Conservation (phyloP, 2,329 filamentous ascomycete species). For the Mycosphaerelloides madeirae region DNA sequence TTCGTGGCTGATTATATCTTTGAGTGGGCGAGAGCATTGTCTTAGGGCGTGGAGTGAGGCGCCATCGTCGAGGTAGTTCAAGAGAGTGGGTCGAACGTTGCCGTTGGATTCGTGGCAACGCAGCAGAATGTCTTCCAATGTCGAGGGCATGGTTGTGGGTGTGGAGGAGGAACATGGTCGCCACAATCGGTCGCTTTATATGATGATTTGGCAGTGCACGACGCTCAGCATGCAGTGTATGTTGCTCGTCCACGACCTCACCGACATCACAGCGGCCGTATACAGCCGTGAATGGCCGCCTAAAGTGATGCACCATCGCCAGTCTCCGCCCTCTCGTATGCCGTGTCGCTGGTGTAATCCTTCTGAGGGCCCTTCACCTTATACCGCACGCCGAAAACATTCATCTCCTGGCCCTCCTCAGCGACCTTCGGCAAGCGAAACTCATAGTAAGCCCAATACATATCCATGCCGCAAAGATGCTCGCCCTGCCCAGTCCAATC, state of each 20-base stretch:
- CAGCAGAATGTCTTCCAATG: conserved; percentile 1
- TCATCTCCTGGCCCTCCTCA: conserved; percentile 23
- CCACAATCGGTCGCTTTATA: background rate
- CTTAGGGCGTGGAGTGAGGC: background rate
- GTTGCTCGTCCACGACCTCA: background rate
- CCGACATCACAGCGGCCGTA: background rate
- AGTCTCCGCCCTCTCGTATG: conserved; percentile 27
- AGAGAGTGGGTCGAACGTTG: background rate
- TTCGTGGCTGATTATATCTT: conserved; percentile 12
- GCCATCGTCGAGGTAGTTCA: background rate
- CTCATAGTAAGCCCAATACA: conserved; percentile 65
- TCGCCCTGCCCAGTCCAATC: conserved; percentile 61
- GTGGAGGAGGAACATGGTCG: background rate
- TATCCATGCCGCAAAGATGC: conserved; percentile 67
- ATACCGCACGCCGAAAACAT: conserved; percentile 34
- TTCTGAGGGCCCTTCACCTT: conserved; percentile 37
- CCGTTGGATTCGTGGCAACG: background rate
- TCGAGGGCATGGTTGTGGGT: conserved; percentile 1
- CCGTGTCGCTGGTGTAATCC: conserved; percentile 36
- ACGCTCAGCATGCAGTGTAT: background rate
- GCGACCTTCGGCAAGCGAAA: conserved; percentile 45
- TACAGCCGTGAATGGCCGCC: background rate
- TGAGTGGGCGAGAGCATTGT: conserved; percentile 1
- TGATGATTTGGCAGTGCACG: background rate
- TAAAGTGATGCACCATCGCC: conserved; percentile 14